Evolutionary conservation across 1,284 basidiomycete species (phyloP), one percentile per base, ranked within the genome.

Genomic region (Cutaneotrichosporon sp.): DNA sequence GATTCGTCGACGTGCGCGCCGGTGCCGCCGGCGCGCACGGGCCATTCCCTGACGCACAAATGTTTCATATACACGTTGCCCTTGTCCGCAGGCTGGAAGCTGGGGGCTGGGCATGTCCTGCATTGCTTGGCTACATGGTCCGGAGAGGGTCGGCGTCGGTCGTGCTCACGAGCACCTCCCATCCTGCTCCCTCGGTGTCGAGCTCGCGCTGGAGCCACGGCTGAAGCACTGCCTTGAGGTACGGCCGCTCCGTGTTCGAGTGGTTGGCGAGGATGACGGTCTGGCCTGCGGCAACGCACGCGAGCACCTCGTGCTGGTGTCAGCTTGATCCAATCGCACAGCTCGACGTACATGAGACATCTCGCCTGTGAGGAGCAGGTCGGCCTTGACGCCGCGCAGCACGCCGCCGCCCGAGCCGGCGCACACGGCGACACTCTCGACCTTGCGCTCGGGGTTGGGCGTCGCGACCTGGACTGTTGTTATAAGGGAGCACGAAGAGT

Each of bases 301-400:
- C 89, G 32, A 95, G 83, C 56, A 93, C 87, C 66, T 93, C 89
- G 76, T 95, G 91, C 90, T 92, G 76, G 64, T 31, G 46, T 51
- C 64, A 59, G 65, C 14, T 64, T 26, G 55, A 47, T 61, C 36
- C 59, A 1, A 13, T 32, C 30, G 18, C 9, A 16, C 4, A 10
- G 58, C 78, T 11, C 26, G 18, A 72, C 88, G 66, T 79, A 91
- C 90, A 80, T 95, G 92, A 31, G 85, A 79, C 91, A 95, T 92
- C 79, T 95, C 92, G n/a, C 92, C 92, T 1, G 92, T 96, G 71
- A 92, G 84, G 76, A 90, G 90, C 31, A 92, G 85, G 76, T 95
- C 91, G 50, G 91, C 91, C 38, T 86, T 80, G 61, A 86, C 84
- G 57, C 86, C 88, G 49, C 83, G 77, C 47, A 96, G 84, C 78